Percentiles rank a stretch among this genome's conserved stretches.
Conservation (phyloP, 331 rosid genomes). For the Stylosanthes scabra region DNA sequence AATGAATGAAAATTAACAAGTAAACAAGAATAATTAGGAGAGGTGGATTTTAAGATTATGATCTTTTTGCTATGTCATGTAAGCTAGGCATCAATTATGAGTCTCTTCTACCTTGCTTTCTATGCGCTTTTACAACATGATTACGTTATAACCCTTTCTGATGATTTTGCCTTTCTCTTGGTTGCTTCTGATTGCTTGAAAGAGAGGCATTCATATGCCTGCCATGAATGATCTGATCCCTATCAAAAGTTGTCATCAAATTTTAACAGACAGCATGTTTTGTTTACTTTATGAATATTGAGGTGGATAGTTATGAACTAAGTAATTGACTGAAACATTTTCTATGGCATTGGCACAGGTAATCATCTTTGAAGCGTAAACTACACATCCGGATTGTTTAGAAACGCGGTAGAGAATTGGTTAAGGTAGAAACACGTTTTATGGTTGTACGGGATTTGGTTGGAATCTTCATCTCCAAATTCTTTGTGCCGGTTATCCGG, state of each 20-base stretch:
- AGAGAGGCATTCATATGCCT: neutral
- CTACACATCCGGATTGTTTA: conserved; percentile 9
- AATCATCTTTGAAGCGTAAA: conserved; percentile 26
- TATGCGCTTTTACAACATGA: neutral
- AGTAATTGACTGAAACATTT: neutral
- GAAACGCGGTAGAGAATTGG: conserved; percentile 32
- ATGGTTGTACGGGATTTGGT: conserved; percentile 30
- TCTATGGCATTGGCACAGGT: conserved; percentile 37
- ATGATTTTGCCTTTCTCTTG: neutral
- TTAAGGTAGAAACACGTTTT: conserved; percentile 27
- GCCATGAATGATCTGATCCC: conserved; percentile 15
- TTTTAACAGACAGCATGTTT: neutral
- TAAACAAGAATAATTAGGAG: neutral
- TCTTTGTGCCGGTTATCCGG: conserved; percentile 27
- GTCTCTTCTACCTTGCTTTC: neutral
- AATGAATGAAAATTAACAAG: neutral
- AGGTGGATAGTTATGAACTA: conserved; percentile 5
- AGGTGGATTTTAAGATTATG: neutral
- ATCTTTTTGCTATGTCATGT: conserved; percentile 16
- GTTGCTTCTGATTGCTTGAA: neutral
- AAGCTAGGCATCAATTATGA: too few relatives aligned
- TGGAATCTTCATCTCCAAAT: conserved; percentile 39
- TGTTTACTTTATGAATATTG: conserved; percentile 4
- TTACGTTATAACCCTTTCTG: neutral
- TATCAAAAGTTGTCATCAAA: conserved; percentile 20